Conservation (phyloP, 148 eudicot species). For the Vaccinium vitisidaea region DNA sequence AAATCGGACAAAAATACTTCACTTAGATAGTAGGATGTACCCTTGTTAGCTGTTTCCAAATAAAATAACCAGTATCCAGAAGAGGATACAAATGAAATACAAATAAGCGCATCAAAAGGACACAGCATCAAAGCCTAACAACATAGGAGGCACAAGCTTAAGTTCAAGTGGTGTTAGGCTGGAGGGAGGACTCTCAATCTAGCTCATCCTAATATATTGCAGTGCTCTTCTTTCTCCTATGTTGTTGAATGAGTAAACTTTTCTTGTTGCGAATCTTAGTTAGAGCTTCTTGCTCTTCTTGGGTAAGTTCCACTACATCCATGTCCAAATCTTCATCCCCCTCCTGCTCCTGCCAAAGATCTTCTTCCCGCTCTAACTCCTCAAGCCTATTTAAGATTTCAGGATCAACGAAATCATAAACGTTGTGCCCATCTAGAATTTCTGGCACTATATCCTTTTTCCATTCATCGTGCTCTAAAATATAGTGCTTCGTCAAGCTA, state of each 20-base stretch:
- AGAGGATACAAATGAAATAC: neutral
- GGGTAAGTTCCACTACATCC: constrained; percentile 66
- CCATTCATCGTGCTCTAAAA: constrained; percentile 85
- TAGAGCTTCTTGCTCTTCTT: constrained; percentile 63
- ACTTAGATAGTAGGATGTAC: neutral
- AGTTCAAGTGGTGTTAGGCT: neutral
- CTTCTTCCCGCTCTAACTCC: constrained; percentile 87
- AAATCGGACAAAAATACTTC: neutral
- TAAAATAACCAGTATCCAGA: neutral
- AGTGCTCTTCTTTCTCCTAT: constrained; percentile 79
- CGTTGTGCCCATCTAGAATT: constrained; percentile 88
- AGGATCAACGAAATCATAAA: constrained; percentile 82
- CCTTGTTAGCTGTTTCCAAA: neutral
- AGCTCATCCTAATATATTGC: constrained; percentile 28
- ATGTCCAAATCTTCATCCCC: constrained; percentile 73
- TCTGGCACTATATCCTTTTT: constrained; percentile 85
- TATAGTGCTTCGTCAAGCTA: constrained; percentile 72
- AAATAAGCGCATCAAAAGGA: neutral
- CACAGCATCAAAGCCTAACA: neutral
- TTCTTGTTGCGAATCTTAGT: constrained; percentile 75
- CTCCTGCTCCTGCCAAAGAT: constrained; percentile 56
- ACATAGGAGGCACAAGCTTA: neutral
- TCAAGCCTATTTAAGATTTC: constrained; percentile 82
- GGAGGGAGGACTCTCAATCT: neutral
- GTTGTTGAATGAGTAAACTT: constrained; percentile 70